Evolutionary conservation across 2,329 filamentous ascomycete species (phyloP).

Genomic region (Beauveria asiatica): DNA sequence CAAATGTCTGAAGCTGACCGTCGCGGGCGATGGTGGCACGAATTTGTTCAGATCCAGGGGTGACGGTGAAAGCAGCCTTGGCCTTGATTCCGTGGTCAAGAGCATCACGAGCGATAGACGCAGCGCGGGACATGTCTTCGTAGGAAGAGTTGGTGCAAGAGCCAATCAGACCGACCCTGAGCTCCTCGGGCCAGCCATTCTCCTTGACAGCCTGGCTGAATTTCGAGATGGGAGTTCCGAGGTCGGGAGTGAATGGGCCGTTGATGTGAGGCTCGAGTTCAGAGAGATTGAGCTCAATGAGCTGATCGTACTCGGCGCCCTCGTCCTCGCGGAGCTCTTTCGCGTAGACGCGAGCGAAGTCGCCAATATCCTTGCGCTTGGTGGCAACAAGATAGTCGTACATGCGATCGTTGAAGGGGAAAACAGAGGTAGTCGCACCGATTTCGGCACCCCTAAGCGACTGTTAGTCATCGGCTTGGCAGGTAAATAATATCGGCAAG

Average conservation of each 20-base stretch:
- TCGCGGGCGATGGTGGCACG: slow-evolving; percentile 86
- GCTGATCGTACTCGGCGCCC: slow-evolving; percentile 88
- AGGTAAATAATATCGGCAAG: background rate
- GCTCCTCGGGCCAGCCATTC: slow-evolving; percentile 92
- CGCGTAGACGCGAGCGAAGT: slow-evolving; percentile 78
- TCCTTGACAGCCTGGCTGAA: slow-evolving; percentile 90
- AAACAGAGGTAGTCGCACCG: slow-evolving; percentile 83
- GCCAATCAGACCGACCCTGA: slow-evolving; percentile 94
- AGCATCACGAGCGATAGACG: slow-evolving; percentile 85
- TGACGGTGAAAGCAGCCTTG: slow-evolving; percentile 89
- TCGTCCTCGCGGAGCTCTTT: slow-evolving; percentile 80
- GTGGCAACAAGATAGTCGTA: slow-evolving; percentile 91
- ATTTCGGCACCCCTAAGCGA: slow-evolving; percentile 47
- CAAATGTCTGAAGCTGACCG: slow-evolving; percentile 86
- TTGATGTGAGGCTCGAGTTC: slow-evolving; percentile 98
- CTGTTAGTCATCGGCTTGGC: background rate
- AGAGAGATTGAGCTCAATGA: slow-evolving; percentile 91
- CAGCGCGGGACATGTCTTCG: slow-evolving; percentile 88
- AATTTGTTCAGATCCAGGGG: slow-evolving; percentile 94
- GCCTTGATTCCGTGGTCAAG: slow-evolving; percentile 88
- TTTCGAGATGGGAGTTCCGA: slow-evolving; percentile 95
- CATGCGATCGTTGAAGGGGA: slow-evolving; percentile 98
- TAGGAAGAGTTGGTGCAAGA: slow-evolving; percentile 91
- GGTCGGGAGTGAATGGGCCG: slow-evolving; percentile 95
- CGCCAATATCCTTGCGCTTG: slow-evolving; percentile 82